Evolutionary conservation across 2,329 filamentous ascomycete genomes (phyloP).

Genomic region (Calonectria montana): DNA sequence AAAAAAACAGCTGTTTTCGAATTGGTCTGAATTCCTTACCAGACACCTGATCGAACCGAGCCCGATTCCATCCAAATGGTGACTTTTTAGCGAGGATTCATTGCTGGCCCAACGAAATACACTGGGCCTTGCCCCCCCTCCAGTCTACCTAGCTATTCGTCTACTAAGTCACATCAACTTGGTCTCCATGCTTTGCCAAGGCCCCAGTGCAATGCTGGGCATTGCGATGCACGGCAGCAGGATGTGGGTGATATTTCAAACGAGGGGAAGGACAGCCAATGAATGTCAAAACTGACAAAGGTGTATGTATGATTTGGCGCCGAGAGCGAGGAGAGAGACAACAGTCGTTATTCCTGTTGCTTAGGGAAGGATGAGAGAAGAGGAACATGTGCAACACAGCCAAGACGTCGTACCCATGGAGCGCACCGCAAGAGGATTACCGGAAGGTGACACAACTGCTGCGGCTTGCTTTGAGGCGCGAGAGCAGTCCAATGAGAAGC

Average conservation of each 20-base stretch:
- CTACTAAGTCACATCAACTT: conserved; percentile 13
- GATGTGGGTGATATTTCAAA: conserved; percentile 9
- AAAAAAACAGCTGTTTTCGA: background rate
- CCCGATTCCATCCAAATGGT: conserved; percentile 15
- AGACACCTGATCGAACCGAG: conserved; percentile 12
- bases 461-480: conserved; percentile 7
- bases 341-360: background rate
- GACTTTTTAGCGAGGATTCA: conserved; percentile 27
- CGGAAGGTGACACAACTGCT: conserved; percentile 2
- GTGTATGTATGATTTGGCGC: background rate
- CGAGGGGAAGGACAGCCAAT: background rate
- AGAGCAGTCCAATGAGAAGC: conserved; percentile 9
- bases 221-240: conserved; percentile 22
- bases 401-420: background rate
- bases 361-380: conserved; percentile 18
- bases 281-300: background rate
- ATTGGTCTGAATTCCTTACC: background rate
- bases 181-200: conserved; percentile 32
- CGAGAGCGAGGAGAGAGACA: background rate
- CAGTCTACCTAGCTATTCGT: background rate
- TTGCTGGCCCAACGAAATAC: conserved; percentile 21
- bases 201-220: background rate
- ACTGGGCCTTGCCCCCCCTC: conserved; percentile 22
- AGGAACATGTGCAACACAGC: background rate
- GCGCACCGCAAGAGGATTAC: background rate